A percentile compares a stretch with the other conserved stretches of the same genome.
Evolutionary conservation across 139 green algal genomes (phyloP).

Genomic region (Desmodesmus armatus): DNA sequence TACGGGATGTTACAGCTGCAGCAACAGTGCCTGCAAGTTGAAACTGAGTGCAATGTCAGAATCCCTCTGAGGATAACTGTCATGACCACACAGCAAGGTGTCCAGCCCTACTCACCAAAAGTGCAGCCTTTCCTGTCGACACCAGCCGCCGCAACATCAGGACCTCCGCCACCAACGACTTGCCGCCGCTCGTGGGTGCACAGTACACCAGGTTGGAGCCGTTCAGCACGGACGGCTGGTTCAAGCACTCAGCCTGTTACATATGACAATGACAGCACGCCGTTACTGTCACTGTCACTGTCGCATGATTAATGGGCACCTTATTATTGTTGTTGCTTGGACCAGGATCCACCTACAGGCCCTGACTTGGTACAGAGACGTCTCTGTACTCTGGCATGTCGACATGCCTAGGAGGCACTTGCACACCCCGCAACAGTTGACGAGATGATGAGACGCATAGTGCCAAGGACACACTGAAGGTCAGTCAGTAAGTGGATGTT

Average conservation of each 20-base stretch:
- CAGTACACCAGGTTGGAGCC: constrained; percentile 86
- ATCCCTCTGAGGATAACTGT: too few species aligned
- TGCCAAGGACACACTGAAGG: too few species aligned
- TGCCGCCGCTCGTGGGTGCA: constrained; percentile 85
- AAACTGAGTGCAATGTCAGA: not conserved
- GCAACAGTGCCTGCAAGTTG: not conserved
- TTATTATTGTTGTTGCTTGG: not conserved
- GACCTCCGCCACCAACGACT: constrained; percentile 82
- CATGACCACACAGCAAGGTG: too few species aligned
- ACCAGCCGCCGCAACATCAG: constrained; percentile 71
- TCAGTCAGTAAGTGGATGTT: too few species aligned
- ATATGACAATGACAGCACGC: not conserved
- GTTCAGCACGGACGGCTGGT: constrained; percentile 69
- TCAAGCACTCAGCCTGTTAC: constrained; percentile 71
- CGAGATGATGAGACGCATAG: not conserved
- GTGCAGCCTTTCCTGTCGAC: constrained; percentile 48
- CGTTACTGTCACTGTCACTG: not conserved
- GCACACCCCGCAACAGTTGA: not conserved
- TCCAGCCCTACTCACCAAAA: constrained; percentile 64
- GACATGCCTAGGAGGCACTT: too few species aligned
- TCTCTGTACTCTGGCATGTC: not conserved
- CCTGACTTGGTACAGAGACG: not conserved
- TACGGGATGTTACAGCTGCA: too few species aligned
- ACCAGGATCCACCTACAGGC: not conserved
- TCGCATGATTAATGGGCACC: not conserved